Base-by-base conservation (phyloP, 805 yeast genomes). In the Candida silvicultrix region DNA sequence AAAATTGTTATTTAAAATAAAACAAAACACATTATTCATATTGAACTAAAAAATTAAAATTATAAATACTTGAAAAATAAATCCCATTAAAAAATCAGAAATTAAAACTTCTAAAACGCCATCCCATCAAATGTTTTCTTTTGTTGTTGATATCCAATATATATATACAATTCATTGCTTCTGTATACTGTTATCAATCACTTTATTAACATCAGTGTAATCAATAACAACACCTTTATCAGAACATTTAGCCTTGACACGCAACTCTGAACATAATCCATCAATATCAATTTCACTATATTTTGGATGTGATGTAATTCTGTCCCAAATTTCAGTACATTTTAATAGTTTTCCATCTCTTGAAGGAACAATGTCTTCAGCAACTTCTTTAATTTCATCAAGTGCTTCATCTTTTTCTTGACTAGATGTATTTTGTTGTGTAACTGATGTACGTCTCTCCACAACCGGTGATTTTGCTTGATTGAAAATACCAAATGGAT, bases 251-350 rank as follows among this genome's bases (percentile, higher is more conserved):
- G 98, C 99, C 74, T 92, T 94, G 35, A 82, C 67, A 66, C 92
- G 86, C 61, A 94, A 74, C 68, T 94, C 99, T 39, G 69, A 62
- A 74, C 99, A 94, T 62, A 94, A 75, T 2, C 96, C 95, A 61
- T 92, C 97, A 53, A 94, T 90, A 64, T 94, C 99, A 44, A 94
- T 73, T 49, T 90, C 97, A 5, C 94, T 81, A 65, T 90, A 94
- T 61, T 85, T 80, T 31, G 99, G 98, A 71, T 94, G 98, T 20
- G 94, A 67, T 2, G 97, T 86, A 35, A 94, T 85, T 59, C 98
- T 77, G 65, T 92, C 98, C 99, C 99, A 94, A 15, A 92, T 84
- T 55, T 89, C 97, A 0, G 95, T 79, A 65, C 99, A 94, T 59
- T 80, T 80, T 66, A 85, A 67, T 54, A 80, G 62, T 14, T 76